Evolutionary conservation across 2,329 filamentous ascomycete genomes (phyloP).

Genomic region (Grosmannia serpens): DNA sequence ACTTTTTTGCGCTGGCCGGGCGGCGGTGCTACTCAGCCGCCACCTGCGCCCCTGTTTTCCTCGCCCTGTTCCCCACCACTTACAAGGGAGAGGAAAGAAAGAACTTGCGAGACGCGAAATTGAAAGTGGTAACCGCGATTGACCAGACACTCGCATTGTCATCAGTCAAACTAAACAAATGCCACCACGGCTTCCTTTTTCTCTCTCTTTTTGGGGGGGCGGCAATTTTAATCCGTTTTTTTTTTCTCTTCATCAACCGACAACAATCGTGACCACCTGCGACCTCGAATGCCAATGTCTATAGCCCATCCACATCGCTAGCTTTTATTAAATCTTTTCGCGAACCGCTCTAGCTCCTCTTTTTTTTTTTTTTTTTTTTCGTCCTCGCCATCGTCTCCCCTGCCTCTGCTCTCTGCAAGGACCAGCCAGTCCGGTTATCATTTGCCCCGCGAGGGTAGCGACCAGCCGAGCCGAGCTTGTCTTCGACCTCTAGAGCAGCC

Average conservation of each 20-base stretch:
- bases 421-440: constrained; percentile 4
- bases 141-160: constrained; percentile 8
- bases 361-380: background rate
- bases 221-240: background rate
- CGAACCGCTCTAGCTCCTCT: constrained; percentile 4
- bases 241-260: background rate
- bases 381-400: background rate
- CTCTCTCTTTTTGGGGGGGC: background rate
- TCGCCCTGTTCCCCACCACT: constrained; percentile 3
- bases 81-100: constrained; percentile 1
- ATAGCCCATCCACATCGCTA: background rate
- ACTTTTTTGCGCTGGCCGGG: background rate
- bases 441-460: background rate
- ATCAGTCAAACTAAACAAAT: constrained; percentile 12
- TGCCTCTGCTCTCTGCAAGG: constrained; percentile 2
- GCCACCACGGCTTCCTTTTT: constrained; percentile 2
- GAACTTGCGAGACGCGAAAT: constrained; percentile 7
- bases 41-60: constrained; percentile 1
- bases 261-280: background rate
- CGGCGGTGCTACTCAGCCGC: constrained; percentile 2
- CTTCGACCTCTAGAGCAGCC: background rate
- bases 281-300: background rate
- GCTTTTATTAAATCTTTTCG: background rate
- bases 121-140: constrained; percentile 12
- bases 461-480: background rate